Base-by-base conservation (phyloP, 805 yeast species). In the Martiniozyma abietophila region DNA sequence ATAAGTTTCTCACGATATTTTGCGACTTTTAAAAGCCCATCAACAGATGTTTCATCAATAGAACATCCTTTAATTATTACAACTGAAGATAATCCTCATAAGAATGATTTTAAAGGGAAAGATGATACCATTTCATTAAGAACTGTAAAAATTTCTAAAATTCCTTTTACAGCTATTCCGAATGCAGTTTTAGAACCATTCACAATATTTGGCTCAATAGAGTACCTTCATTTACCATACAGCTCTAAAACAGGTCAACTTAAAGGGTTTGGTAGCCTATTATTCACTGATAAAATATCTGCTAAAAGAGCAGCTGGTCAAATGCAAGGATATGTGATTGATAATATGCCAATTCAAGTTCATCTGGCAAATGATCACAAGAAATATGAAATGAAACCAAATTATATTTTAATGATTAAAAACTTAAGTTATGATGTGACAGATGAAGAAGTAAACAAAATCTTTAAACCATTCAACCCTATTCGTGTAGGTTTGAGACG, bases 241-340 rank as follows among this genome's bases (percentile, higher is more conserved):
- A 46, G 25, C 17, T 30, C 26, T 17, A 39, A 38, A 10, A 38
- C 44, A 11, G 31, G 32, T 10, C 40, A 41, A 19, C 44, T 53
- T 1, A 45, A 41, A 25, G 59, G 60, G 0, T 31, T 41, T 31
- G 59, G 57, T 2, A 28, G 34, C 14, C 41, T 53, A 5, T 47
- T 46, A 24, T 54, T 51, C 30, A 42, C 40, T 22, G 38, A 39
- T 12, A 36, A 38, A 25, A 23, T 32, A 16, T 31, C 38, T 12
- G 58, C 59, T 11, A 34, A 42, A 8, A 36, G 46, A 17, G 58
- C 59, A 4, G 36, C 38, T 10, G 37, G 38, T 3, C 58, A 55
- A 34, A 52, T 55, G 59, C 58, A 54, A 30, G 56, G 60, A 4
- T 39, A 45, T 24, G 58, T 53, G 21, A 27, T 55, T 7, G 36